Base-by-base conservation (phyloP, 2,329 filamentous ascomycete species). In the Geosmithia putterillii region DNA sequence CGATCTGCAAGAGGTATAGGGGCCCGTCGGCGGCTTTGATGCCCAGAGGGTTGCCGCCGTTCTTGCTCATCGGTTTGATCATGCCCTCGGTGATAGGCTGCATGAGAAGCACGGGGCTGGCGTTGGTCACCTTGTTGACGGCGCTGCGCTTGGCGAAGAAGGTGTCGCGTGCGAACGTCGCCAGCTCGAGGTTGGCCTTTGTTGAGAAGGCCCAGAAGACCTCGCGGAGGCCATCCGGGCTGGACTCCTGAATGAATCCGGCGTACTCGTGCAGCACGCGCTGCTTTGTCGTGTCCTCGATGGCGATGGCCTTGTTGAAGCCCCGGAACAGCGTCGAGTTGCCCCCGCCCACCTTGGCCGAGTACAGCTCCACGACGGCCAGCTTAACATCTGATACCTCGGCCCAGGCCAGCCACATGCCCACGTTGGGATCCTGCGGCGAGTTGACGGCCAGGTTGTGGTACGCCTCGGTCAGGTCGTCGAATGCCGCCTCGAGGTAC, bases 81-180 rank as follows among this genome's bases (percentile, higher is more conserved):
- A 63, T 52, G 34, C 57, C 56, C 7, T 55, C 55, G 0, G 66
- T 63, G 41, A 71, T 60, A 12, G 62, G 64, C 46, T 73, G 67
- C 40, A 64, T 54, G 41, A 52, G 51, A 37, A 51, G 56, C 43
- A 46, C 51, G 3, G 62, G 59, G 3, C 54, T 25, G 0, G 54
- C 48, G 3, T 52, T 56, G 1, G 50, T 38, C 9, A 54, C 44
- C 14, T 51, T 46, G 3, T 48, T 46, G 7, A 56, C 46, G 0
- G 46, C 34, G 2, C 48, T 44, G 10, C 59, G 46, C 14, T 53
- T 52, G 18, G 52, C 47, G 42, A 44, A 53, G 18, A 44, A 52
- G 5, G 49, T 9, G 19, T 41, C 19, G 17, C 46, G 40, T 22
- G 45, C 42, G 20, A 38, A 12, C 21, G 39, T 44, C 40, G 45